phyloP scores from a whole-genome alignment of 2,329 filamentous ascomycete genomes.

The Nigrospora sphaerica region DNA sequence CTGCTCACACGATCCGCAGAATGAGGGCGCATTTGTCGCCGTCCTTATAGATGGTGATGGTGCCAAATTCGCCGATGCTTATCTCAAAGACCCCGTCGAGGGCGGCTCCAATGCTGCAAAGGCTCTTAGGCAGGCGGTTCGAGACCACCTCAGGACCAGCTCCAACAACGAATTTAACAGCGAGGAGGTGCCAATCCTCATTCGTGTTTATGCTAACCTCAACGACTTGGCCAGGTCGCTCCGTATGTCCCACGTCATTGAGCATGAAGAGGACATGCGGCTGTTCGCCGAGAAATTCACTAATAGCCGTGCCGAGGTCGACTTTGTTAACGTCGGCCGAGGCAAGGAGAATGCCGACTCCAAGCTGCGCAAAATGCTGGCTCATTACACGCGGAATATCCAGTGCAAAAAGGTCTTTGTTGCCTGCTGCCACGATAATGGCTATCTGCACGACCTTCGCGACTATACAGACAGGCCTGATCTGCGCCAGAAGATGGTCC shows the following conservation, averaged over 20 bases:
- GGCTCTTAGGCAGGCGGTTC: conserved; percentile 22
- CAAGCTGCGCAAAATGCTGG: conserved; percentile 16
- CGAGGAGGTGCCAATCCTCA: conserved; percentile 22
- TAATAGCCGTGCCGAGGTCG: conserved; percentile 24
- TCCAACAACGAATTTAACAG: conserved; percentile 8
- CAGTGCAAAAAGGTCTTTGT: conserved; percentile 26
- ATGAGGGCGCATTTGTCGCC: conserved; percentile 21
- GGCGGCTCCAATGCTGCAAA: conserved; percentile 22
- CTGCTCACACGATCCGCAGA: conserved; percentile 8
- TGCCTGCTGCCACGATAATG: conserved; percentile 26
- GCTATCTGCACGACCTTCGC: conserved; percentile 26
- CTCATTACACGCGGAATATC: conserved; percentile 23
- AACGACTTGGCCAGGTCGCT: conserved; percentile 23
- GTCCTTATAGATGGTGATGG: conserved; percentile 27
- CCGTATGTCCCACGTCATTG: conserved; percentile 22
- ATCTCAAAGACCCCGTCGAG: conserved; percentile 16
- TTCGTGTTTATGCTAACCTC: conserved; percentile 25
- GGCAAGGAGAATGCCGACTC: conserved; percentile 25
- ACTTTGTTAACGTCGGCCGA: conserved; percentile 26
- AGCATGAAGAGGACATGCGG: conserved; percentile 21
- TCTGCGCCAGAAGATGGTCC: conserved; percentile 12
- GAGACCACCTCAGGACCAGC: conserved; percentile 15
- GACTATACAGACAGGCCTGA: conserved; percentile 19
- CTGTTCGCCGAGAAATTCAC: conserved; percentile 25
- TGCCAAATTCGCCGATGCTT: conserved; percentile 25